phyloP scores from a whole-genome alignment of 2,329 filamentous ascomycete species.

The Aspergillus sp. region DNA sequence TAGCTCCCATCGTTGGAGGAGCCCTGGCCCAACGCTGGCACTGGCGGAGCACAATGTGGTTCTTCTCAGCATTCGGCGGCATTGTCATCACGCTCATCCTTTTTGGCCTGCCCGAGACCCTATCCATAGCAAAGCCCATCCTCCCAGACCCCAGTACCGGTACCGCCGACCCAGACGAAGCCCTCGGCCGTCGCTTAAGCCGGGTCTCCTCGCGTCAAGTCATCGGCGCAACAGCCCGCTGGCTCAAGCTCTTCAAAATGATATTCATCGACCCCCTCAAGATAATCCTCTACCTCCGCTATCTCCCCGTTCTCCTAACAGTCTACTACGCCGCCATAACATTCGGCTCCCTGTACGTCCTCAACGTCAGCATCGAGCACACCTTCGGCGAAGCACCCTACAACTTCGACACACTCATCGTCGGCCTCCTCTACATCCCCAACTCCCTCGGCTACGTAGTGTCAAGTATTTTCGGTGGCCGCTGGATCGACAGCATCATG shows the following conservation, averaged over 20 bases:
- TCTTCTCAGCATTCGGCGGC: constrained; percentile 68
- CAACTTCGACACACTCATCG: constrained; percentile 64
- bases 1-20: constrained; percentile 76
- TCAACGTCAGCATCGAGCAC: constrained; percentile 75
- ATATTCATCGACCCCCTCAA: constrained; percentile 70
- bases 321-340: constrained; percentile 74
- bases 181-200: constrained; percentile 35
- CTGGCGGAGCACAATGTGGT: constrained; percentile 79
- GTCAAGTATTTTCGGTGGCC: constrained; percentile 68
- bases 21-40: constrained; percentile 66
- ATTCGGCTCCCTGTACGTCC: constrained; percentile 72
- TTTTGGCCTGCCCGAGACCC: constrained; percentile 47
- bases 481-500: constrained; percentile 83
- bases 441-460: constrained; percentile 71
- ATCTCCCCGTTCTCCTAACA: constrained; percentile 70
- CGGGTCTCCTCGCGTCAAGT: constrained; percentile 65
- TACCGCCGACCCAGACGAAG: constrained; percentile 16
- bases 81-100: constrained; percentile 42
- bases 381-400: constrained; percentile 69
- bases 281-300: constrained; percentile 70
- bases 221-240: constrained; percentile 57
- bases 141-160: constrained; percentile 22
- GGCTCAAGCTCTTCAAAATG: constrained; percentile 56
- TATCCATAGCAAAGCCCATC: constrained; percentile 30
- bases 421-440: constrained; percentile 77